Percentiles rank a stretch among this genome's conserved stretches.
Conservation (phyloP, 257 asterid species). For the Fraxinus pennsylvanica region DNA sequence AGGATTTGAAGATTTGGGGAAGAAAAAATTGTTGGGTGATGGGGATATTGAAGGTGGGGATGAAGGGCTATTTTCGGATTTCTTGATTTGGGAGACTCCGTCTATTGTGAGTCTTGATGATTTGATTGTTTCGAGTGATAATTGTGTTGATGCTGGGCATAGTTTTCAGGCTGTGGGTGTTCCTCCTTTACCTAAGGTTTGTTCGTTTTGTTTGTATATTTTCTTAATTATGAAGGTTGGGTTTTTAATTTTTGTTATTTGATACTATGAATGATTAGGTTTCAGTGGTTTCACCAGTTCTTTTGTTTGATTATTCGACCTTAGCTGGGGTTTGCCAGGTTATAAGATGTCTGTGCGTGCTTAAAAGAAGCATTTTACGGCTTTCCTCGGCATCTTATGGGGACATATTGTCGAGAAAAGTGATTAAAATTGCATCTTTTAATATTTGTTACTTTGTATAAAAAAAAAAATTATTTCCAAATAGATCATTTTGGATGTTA, state of each 20-base stretch:
- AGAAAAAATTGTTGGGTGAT: constrained; percentile 43
- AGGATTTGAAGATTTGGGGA: constrained; percentile 76
- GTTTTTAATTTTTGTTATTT: neutral
- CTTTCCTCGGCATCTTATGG: too few relatives aligned
- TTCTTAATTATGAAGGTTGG: neutral
- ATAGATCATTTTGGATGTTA: neutral
- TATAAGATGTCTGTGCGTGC: neutral
- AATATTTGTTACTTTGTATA: neutral
- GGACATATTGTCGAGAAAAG: neutral
- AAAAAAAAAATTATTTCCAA: neutral
- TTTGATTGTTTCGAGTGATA: constrained; percentile 51
- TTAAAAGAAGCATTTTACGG: neutral
- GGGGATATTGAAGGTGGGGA: constrained; percentile 27
- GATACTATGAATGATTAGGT: too few relatives aligned
- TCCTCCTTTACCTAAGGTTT: constrained; percentile 96
- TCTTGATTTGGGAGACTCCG: constrained; percentile 86
- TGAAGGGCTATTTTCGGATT: constrained; percentile 52
- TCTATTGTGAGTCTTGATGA: constrained; percentile 72
- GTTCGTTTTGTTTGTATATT: neutral
- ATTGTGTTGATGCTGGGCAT: constrained; percentile 37
- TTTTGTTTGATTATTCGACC: neutral
- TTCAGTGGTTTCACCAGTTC: neutral
- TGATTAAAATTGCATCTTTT: neutral
- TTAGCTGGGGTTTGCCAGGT: neutral
- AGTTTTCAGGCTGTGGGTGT: constrained; percentile 82